Conservation (phyloP, 495 filamentous ascomycete genomes). For the Penicillium desertorum region DNA sequence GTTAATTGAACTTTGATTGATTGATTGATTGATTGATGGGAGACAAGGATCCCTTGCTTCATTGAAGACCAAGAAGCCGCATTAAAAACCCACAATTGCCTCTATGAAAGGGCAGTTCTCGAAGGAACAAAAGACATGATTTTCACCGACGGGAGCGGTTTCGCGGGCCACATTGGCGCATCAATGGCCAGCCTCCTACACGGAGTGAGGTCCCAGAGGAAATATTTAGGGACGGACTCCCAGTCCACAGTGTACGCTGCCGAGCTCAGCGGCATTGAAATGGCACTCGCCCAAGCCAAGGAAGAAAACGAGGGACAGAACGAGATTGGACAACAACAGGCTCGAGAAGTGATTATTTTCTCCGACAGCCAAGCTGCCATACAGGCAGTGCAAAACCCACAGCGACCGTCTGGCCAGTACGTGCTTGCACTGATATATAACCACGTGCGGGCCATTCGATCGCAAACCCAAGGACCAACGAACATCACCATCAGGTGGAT, state of each 20-base stretch:
- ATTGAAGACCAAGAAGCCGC: no score
- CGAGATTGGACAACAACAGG: neutral
- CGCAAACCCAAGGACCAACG: no score
- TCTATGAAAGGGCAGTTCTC: no score
- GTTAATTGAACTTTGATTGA: no score
- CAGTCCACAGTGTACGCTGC: slow-evolving; percentile 1
- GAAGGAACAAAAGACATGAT: no score
- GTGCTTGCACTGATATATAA: no score
- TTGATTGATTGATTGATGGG: no score
- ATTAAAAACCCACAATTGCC: no score
- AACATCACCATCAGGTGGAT: no score
- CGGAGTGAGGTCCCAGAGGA: neutral
- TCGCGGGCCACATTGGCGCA: neutral
- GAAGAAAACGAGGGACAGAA: no score
- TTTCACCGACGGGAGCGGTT: neutral
- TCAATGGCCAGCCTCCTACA: neutral
- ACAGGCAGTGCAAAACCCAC: neutral
- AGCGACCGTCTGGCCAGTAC: neutral
- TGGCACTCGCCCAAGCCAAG: neutral
- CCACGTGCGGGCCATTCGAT: no score
- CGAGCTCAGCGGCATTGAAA: slow-evolving; percentile 1
- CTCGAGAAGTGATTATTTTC: neutral
- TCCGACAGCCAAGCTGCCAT: neutral
- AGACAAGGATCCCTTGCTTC: no score
- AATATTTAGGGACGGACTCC: neutral